These are phyloP conservation scores for Herpotrichia juniperi DNA, from an alignment of 2,329 filamentous ascomycete genomes.

Conservation along the genomic window DNA sequence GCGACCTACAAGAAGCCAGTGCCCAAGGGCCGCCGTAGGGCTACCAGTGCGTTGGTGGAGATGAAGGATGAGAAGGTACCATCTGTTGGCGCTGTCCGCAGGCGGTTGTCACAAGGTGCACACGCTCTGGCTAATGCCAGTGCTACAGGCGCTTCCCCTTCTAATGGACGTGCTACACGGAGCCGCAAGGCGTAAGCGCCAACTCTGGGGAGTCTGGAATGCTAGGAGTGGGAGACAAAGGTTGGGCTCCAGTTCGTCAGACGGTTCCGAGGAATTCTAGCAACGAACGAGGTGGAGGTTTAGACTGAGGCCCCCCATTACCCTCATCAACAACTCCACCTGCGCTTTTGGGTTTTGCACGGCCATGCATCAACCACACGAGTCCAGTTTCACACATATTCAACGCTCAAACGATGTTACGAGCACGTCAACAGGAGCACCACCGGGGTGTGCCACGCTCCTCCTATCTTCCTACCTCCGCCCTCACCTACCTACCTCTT, in stretches of 20 bases:
- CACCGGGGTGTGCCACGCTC: too few relatives aligned
- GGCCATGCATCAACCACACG: neutral
- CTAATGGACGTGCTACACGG: constrained; percentile 67
- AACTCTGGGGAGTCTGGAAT: neutral
- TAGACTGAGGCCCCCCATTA: neutral
- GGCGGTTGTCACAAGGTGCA: constrained; percentile 55
- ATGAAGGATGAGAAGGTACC: constrained; percentile 76
- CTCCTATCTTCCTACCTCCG: neutral
- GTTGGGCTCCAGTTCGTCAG: neutral
- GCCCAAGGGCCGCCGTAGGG: constrained; percentile 74
- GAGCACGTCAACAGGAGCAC: neutral
- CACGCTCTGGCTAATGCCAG: constrained; percentile 43
- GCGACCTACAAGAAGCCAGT: constrained; percentile 91
- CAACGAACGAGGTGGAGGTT: too few relatives aligned
- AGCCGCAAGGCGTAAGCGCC: constrained; percentile 71
- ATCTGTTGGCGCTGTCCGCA: constrained; percentile 58
- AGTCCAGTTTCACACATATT: neutral
- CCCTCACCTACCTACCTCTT: constrained; percentile 6
- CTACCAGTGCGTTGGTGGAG: constrained; percentile 84
- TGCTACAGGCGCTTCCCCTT: constrained; percentile 48
- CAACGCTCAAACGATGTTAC: neutral
- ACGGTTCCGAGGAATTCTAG: neutral
- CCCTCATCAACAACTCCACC: neutral
- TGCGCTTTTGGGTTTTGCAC: neutral
- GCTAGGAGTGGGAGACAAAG: neutral